Evolutionary conservation across 2,329 filamentous ascomycete genomes (phyloP), one percentile per base, ranked within the genome.

Genomic region (Aplosporella prunicola): DNA sequence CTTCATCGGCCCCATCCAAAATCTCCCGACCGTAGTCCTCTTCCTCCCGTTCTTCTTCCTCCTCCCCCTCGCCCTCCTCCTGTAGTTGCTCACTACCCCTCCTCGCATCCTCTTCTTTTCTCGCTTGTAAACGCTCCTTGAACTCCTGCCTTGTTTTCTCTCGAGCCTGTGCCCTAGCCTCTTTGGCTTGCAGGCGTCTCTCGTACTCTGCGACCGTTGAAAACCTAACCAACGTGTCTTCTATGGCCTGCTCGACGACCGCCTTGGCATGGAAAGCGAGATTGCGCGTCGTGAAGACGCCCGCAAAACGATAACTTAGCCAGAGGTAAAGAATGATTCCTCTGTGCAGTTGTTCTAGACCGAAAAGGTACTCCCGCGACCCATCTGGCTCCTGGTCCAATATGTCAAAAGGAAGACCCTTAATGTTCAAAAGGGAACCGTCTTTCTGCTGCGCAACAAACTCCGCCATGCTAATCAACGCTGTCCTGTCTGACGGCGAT

Each of bases 291-390:
- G 67, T 72, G 57, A 95, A 93, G 34, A 93, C 71, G 32, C 84
- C 83, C 3, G 77, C 70, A 57, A 89, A 93, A 5, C 89, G 80
- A 60, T 89, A 96, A 49, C 83, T 89, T 11, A 98, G 69, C 91
- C 91, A 98, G 2, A 93, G 70, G 55, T 96, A 98, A 31, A 88
- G 65, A 29, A 89, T 85, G 24, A 98, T 66, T 18, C 76, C 69
- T 50, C 84, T 83, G 63, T 98, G 91, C 11, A 98, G 68, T 3
- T 65, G 58, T 57, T 98, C 91, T 14, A 96, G 66, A 7, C 68
- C 61, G 38, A 67, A 64, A 9, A 98, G 68, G 47, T 86, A 84
- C 0, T 65, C 56, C 36, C 70, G 62, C 10, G 59, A 56, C 1
- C 56, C 55, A 0, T 60, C 62, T 1, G 67, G 55, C 1, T 62